These are phyloP conservation scores for Dentipellis sp. DNA, from an alignment of 768 basidiomycete genomes.

Conservation along the genomic window DNA sequence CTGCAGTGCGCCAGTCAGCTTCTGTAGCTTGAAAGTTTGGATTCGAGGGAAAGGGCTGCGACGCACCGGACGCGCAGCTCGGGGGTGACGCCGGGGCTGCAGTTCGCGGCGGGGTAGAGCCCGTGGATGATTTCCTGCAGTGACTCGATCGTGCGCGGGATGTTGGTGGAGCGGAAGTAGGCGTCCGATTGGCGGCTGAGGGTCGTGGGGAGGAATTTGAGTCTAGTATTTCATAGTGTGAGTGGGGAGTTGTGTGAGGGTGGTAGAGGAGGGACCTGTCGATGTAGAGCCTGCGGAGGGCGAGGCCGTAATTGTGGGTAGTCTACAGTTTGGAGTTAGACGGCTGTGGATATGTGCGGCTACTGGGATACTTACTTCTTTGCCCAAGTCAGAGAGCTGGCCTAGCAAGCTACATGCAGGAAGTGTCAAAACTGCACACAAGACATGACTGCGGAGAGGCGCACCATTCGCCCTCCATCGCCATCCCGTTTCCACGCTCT, in stretches of 20 bases:
- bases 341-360: not conserved
- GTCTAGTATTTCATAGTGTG: conserved; percentile 26
- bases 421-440: not conserved
- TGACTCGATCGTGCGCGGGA: conserved; percentile 69
- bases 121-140: conserved; percentile 68
- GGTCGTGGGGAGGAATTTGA: conserved; percentile 53
- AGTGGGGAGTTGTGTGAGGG: not conserved
- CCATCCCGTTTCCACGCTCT: conserved; percentile 47
- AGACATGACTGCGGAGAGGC: not conserved
- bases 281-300: conserved; percentile 55
- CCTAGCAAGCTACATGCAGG: conserved; percentile 46
- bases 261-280: conserved; percentile 36
- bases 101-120: conserved; percentile 52
- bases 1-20: conserved; percentile 23
- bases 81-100: conserved; percentile 34
- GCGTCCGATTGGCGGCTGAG: conserved; percentile 34
- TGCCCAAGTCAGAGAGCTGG: conserved; percentile 62
- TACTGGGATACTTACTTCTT: conserved; percentile 34
- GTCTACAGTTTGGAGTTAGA: conserved; percentile 31
- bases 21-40: not conserved
- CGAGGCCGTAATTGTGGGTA: conserved; percentile 52
- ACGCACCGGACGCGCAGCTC: conserved; percentile 47
- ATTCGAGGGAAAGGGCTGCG: not conserved
- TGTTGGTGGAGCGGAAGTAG: conserved; percentile 72
- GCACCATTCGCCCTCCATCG: conserved; percentile 55